Evolutionary conservation across 257 asterid species (phyloP), one percentile per base, ranked within the genome.

Genomic region (Plectranthus barbatus): DNA sequence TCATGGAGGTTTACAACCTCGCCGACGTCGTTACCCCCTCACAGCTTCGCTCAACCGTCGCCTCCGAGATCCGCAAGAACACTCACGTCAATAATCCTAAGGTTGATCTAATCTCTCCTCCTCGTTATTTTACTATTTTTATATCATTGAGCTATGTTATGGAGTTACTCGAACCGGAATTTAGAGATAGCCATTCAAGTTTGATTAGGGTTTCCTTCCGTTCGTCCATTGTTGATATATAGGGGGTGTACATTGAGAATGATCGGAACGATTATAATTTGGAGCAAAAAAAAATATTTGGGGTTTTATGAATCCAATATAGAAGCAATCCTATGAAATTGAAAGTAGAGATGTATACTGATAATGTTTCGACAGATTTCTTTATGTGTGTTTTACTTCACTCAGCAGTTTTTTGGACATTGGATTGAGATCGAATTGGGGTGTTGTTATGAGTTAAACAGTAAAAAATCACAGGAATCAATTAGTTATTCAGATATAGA

Each of bases 1-100:
- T 86, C 46, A 85, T 92, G 95, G 96, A 92, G 0, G 79, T 85
- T 45, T 92, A 92, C 74, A 77, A 69, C 74, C 76, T 86, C 6
- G 75, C 83, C 62, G 98, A 88, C 42, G 93, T 88, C 57, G 95
- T 76, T 45, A 7, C 84, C 13, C 87, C 95, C 34, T 40, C 92
- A 14, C 76, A 88, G 74, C 95, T 86, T 55, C 98, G 95, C 65
- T 66, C 96, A 45, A 41, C 81, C 64, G 74, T 87, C 64, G 74
- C 91, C 49, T 59, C 94, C 24, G 77, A 84, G 79, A 68, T 88
- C 77, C 91, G 98, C 13, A 84, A 83, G 80, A 88, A 86, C 41
- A 83, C 88, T n/a, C 79, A 73, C 69, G 66, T 91, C 67, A 65
- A 86, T 21, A 77, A 86, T 78, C 79, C 96, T 36, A 78, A 88